A percentile compares a stretch with the other conserved stretches of the same genome.
phyloP scores from a whole-genome alignment of 352 stramenopile species.

The Phytophthora brassicae region DNA sequence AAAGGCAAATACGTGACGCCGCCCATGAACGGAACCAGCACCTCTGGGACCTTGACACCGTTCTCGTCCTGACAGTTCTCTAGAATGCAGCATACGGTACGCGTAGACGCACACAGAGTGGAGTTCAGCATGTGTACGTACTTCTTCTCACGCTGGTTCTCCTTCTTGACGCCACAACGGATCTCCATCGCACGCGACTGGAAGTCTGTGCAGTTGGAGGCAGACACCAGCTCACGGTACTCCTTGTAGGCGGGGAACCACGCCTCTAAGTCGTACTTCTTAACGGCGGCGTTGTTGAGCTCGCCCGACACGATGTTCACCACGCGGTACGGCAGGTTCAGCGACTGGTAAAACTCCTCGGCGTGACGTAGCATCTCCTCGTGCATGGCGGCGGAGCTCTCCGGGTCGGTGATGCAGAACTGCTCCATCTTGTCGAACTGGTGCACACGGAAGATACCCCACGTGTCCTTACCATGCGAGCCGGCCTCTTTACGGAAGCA shows the following conservation, averaged over 20 bases:
- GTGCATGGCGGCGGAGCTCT: conserved; percentile 92
- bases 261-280: conserved; percentile 99
- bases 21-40: conserved; percentile 98
- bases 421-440: conserved; percentile 99
- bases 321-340: conserved; percentile 98
- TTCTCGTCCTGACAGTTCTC: conserved; percentile 99
- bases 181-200: conserved; percentile 98
- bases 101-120: conserved; percentile 97
- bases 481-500: conserved; percentile 99
- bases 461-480: conserved; percentile 98
- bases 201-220: conserved; percentile 99
- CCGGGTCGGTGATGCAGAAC: conserved; percentile 96
- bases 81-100: conserved; percentile 99
- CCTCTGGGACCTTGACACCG: conserved; percentile 96
- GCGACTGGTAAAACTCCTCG: conserved; percentile 98
- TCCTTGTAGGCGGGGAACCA: conserved; percentile 99
- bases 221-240: conserved; percentile 99
- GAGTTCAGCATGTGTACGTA: conserved; percentile 99
- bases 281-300: conserved; percentile 98
- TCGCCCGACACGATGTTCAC: conserved; percentile 98
- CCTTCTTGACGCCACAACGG: conserved; percentile 96
- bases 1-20: conserved; percentile 99
- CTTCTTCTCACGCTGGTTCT: conserved; percentile 94
- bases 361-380: conserved; percentile 91
- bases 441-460: conserved; percentile 99